Base-by-base conservation (phyloP, 768 basidiomycete species). In the Calocybe cyanea region DNA sequence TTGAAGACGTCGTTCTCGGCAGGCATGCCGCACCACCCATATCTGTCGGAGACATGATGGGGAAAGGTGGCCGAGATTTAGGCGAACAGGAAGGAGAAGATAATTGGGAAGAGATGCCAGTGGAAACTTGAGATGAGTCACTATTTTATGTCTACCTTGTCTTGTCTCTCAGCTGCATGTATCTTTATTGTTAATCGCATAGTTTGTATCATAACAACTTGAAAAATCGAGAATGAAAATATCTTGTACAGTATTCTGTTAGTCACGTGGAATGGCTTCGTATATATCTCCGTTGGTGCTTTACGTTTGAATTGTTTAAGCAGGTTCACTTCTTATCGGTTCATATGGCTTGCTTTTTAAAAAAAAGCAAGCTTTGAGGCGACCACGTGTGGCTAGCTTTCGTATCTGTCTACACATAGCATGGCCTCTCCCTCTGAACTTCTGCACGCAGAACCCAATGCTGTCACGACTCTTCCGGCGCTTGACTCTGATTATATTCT, bases 41-140 rank as follows among this genome's bases (percentile, higher is more conserved):
- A 21, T 31, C 44, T 18, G 46, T 56, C 33, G 50, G 52, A 7
- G 54, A 57, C 18, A 20, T 60, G 36, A 58, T 63, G 63, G 64
- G 62, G 34, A 33, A 54, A 21, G 64, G 61, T 10, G 60, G 61
- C 9, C 51, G 54, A 19, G 39, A 35, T 20, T 33, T 43, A 4
- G 31, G 41, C 9, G 60, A 55, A 13, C 53, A 56, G 23, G 55
- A 48, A 10, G 50, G 51, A 13, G 62, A 61, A 2, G 63, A 61
- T 8, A 59, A 60, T 14, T 65, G 62, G 63, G 57, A 60, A 38
- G 62, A 62, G n/a, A 55, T 58, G 52, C 48, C 48, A 18, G 55
- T 58, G 13, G 59, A 60, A 4, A 37, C 56, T 28, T 60, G 50
- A 57, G 6, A 15, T 23, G 36, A n/a, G n/a, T n/a, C n/a, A n/a